A percentile compares a stretch with the other conserved stretches of the same genome.
phyloP scores from a whole-genome alignment of 352 stramenopile species.

The Phytophthora crassamura region DNA sequence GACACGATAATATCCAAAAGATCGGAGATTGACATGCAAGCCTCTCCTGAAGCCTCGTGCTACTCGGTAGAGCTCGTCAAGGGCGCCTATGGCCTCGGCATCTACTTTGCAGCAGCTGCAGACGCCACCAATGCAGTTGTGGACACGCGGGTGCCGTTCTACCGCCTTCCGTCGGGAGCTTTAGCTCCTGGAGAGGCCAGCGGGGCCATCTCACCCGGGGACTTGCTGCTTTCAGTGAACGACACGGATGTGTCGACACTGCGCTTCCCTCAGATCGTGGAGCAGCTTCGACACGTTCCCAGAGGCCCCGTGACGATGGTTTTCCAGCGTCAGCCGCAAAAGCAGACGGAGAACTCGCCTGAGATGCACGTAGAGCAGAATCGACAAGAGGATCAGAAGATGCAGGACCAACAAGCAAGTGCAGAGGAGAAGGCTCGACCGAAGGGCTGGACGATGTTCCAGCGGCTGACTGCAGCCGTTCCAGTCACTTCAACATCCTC shows the following conservation, averaged over 20 bases:
- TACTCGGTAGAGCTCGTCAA: slow-evolving; percentile 68
- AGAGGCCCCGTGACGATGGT: slow-evolving; percentile 48
- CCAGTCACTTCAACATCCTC: slow-evolving; percentile 7
- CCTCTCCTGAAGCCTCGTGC: slow-evolving; percentile 18
- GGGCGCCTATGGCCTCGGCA: slow-evolving; percentile 68
- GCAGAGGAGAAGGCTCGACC: slow-evolving; percentile 16
- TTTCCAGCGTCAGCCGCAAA: slow-evolving; percentile 39
- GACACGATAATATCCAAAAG: slow-evolving; percentile 10
- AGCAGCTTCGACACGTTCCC: slow-evolving; percentile 62
- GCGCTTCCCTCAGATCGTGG: slow-evolving; percentile 58
- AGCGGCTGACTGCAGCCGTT: slow-evolving; percentile 36
- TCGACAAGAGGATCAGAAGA: slow-evolving; percentile 4
- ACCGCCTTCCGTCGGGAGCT: slow-evolving; percentile 60
- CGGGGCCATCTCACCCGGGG: slow-evolving; percentile 49
- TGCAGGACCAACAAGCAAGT: slow-evolving; percentile 12
- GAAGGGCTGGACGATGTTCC: slow-evolving; percentile 54
- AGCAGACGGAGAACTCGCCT: slow-evolving; percentile 2
- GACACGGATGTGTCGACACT: slow-evolving; percentile 35
- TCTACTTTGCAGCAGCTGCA: slow-evolving; percentile 61
- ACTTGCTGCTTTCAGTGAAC: slow-evolving; percentile 62
- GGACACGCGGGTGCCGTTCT: slow-evolving; percentile 69
- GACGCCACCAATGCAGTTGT: slow-evolving; percentile 50
- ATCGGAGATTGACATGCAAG: slow-evolving; percentile 19
- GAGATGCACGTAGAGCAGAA: slow-evolving; percentile 21
- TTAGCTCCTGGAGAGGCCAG: slow-evolving; percentile 68